These are phyloP conservation scores for Cylindrotheca closterium DNA, from an alignment of 108 stramenopile genomes.

Conservation along the genomic window DNA sequence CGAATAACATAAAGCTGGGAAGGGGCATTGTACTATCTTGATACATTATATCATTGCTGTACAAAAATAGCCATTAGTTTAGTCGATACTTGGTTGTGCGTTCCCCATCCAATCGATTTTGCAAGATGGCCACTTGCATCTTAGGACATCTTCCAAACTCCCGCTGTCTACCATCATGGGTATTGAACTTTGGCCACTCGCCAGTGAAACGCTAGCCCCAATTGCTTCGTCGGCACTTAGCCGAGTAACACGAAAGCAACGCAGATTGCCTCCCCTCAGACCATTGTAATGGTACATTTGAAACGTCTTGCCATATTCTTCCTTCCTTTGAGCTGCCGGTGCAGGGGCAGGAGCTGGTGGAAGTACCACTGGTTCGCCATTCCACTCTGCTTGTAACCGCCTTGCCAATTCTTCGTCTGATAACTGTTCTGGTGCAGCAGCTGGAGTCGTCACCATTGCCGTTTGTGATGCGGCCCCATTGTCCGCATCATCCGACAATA, in stretches of 20 bases:
- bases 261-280: constrained; percentile 63
- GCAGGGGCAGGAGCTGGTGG: constrained; percentile 5
- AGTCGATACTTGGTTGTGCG: constrained; percentile 56
- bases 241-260: constrained; percentile 61
- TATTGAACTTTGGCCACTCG: constrained; percentile 5
- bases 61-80: too few relatives aligned
- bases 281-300: constrained; percentile 80
- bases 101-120: constrained; percentile 62
- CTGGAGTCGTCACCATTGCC: background rate
- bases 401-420: constrained; percentile 62
- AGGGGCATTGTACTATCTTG: too few relatives aligned
- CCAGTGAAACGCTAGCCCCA: constrained; percentile 68
- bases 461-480: background rate
- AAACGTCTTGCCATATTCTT: constrained; percentile 45
- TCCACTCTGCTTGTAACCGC: constrained; percentile 55
- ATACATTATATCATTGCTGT: too few relatives aligned
- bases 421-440: background rate
- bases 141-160: constrained; percentile 60
- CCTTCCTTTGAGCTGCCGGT: constrained; percentile 5
- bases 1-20: too few relatives aligned
- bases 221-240: constrained; percentile 73
- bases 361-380: constrained; percentile 21
- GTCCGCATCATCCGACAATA: constrained; percentile 30
- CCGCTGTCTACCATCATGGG: constrained; percentile 10
- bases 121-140: constrained; percentile 74